Conservation (phyloP, 768 basidiomycete species). For the Krasilnikovozyma curviuscula region DNA sequence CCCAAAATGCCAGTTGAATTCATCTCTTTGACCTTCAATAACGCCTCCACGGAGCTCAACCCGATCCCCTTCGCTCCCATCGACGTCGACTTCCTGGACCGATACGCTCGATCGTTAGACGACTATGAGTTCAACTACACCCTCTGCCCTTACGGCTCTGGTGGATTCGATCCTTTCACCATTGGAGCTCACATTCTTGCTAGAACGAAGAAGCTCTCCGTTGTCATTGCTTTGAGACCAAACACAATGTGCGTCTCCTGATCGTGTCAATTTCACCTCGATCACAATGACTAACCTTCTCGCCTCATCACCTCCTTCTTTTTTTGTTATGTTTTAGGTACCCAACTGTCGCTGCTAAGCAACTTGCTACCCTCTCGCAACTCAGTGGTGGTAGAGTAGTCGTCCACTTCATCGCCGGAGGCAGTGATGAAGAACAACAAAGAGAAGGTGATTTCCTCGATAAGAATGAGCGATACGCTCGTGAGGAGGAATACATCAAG, state of each 20-base stretch:
- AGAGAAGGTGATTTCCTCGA: conserved; percentile 17
- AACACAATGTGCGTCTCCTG: too few species aligned
- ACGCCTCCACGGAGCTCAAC: conserved; percentile 16
- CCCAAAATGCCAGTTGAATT: conserved; percentile 18
- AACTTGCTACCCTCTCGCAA: conserved; percentile 17
- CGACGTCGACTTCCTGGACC: conserved; percentile 17
- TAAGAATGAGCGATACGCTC: conserved; percentile 17
- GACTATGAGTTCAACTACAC: conserved; percentile 19
- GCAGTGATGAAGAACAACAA: conserved; percentile 15
- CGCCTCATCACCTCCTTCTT: too few species aligned
- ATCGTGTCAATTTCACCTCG: too few species aligned
- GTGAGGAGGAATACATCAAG: conserved; percentile 19
- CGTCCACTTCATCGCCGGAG: conserved; percentile 19
- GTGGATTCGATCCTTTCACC: conserved; percentile 18
- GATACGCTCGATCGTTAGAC: conserved; percentile 17
- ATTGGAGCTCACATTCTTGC: conserved; percentile 15
- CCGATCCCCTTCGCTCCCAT: conserved; percentile 15
- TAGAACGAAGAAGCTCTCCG: conserved; percentile 15
- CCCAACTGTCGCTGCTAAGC: conserved; percentile 19
- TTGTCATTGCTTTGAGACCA: conserved; percentile 17
- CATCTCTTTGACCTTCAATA: conserved; percentile 17
- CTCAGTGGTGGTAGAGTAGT: conserved; percentile 16
- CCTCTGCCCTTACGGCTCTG: conserved; percentile 15
- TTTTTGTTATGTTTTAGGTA: too few species aligned
- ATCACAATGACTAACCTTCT: too few species aligned